These are phyloP conservation scores for Claviceps pazoutovae DNA, from an alignment of 2,329 filamentous ascomycete species.

Conservation along the genomic window DNA sequence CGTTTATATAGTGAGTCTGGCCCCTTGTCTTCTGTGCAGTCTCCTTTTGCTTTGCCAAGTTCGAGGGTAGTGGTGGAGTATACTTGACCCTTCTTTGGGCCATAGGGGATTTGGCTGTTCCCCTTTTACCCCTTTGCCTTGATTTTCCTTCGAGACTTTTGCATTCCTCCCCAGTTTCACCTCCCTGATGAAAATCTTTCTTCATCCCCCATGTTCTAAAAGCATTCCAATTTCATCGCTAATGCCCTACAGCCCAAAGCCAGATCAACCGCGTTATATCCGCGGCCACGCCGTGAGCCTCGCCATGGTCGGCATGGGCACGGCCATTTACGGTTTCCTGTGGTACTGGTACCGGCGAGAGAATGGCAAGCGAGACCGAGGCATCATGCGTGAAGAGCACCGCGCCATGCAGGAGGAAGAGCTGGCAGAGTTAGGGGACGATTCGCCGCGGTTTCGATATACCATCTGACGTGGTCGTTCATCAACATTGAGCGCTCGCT, in stretches of 20 bases:
- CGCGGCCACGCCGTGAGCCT: slow-evolving; percentile 49
- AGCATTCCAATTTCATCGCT: background rate
- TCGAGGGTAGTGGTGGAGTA: too few relatives aligned
- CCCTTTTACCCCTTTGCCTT: too few relatives aligned
- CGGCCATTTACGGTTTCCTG: slow-evolving; percentile 37
- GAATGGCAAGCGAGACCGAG: slow-evolving; percentile 32
- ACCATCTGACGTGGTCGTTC: slow-evolving; percentile 17
- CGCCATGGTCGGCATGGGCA: slow-evolving; percentile 40
- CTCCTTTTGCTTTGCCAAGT: too few relatives aligned
- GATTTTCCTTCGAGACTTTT: too few relatives aligned
- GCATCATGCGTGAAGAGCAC: slow-evolving; percentile 24
- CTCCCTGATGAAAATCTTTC: background rate
- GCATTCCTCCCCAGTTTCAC: too few relatives aligned
- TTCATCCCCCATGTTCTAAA: background rate
- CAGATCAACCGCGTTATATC: slow-evolving; percentile 42
- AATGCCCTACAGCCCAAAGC: slow-evolving; percentile 21
- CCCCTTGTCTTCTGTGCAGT: background rate
- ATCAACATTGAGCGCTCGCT: too few relatives aligned
- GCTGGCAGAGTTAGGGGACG: slow-evolving; percentile 36
- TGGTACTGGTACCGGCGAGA: slow-evolving; percentile 35
- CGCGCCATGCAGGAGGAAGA: slow-evolving; percentile 30
- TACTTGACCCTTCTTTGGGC: too few relatives aligned
- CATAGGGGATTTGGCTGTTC: too few relatives aligned
- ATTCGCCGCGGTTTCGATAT: slow-evolving; percentile 35
- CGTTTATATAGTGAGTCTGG: slow-evolving; percentile 42